Percentiles rank a stretch among this genome's conserved stretches.
Conservation (phyloP, 352 stramenopile species). For the Pythium rishiriense region DNA sequence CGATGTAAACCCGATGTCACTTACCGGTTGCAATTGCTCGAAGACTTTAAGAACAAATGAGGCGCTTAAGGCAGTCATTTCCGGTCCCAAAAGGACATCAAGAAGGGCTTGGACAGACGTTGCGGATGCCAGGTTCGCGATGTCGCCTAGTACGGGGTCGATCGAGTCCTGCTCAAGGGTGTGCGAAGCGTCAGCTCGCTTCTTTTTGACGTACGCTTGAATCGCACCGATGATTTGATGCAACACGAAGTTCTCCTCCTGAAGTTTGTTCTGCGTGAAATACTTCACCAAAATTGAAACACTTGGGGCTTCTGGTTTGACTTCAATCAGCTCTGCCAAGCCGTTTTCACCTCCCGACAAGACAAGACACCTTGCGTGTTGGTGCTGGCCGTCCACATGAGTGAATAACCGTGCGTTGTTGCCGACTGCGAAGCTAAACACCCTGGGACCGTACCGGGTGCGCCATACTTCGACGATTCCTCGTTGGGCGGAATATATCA, state of each 20-base stretch:
- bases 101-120: slow-evolving; percentile 73
- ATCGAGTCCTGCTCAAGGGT: slow-evolving; percentile 55
- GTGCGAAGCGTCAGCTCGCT: slow-evolving; percentile 33
- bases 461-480: slow-evolving; percentile 86
- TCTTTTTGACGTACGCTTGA: slow-evolving; percentile 75
- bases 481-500: slow-evolving; percentile 83
- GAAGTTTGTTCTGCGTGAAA: slow-evolving; percentile 83
- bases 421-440: slow-evolving; percentile 75
- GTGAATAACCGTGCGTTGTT: slow-evolving; percentile 70
- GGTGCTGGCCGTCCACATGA: slow-evolving; percentile 35
- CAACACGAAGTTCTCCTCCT: slow-evolving; percentile 86
- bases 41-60: slow-evolving; percentile 62
- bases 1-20: background rate
- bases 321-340: slow-evolving; percentile 55
- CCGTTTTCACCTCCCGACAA: slow-evolving; percentile 35
- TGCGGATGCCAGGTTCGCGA: slow-evolving; percentile 56
- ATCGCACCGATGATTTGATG: slow-evolving; percentile 77
- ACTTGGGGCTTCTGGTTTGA: slow-evolving; percentile 57
- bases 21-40: slow-evolving; percentile 56
- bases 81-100: slow-evolving; percentile 59
- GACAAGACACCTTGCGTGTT: slow-evolving; percentile 55
- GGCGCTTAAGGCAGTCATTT: slow-evolving; percentile 61
- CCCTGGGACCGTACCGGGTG: slow-evolving; percentile 66
- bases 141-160: slow-evolving; percentile 60
- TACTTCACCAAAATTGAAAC: slow-evolving; percentile 77